Evolutionary conservation across 768 basidiomycete species (phyloP).

Genomic region (Auricularia sp.): DNA sequence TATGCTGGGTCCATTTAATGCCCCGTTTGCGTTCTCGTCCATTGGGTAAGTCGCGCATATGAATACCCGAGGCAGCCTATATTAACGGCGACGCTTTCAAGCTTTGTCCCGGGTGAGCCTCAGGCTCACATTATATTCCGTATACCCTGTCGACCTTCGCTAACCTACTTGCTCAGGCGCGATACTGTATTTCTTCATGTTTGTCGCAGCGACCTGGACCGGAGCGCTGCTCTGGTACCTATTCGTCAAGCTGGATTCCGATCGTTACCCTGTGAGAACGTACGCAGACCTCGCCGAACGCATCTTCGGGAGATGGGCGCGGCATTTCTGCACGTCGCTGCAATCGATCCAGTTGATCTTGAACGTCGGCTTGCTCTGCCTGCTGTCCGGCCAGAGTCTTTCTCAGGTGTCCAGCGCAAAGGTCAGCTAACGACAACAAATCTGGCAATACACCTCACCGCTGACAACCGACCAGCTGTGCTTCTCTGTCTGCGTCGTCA

Average conservation of each 20-base stretch:
- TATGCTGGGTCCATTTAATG: conserved; percentile 52
- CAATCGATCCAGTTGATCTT: conserved; percentile 51
- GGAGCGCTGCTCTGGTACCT: conserved; percentile 48
- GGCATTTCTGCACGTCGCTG: conserved; percentile 37
- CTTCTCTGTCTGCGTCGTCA: conserved; percentile 46
- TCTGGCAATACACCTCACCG: conserved; percentile 22
- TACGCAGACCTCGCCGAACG: conserved; percentile 51
- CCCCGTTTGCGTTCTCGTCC: conserved; percentile 42
- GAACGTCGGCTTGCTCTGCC: conserved; percentile 29
- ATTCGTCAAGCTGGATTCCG: conserved; percentile 47
- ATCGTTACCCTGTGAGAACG: conserved; percentile 41
- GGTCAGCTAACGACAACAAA: conserved; percentile 34
- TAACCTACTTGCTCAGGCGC: conserved; percentile 28
- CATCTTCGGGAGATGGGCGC: conserved; percentile 40
- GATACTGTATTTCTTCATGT: conserved; percentile 13
- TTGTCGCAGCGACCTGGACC: conserved; percentile 40
- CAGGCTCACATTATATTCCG: too few relatives aligned
- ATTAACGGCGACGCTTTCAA: too few relatives aligned
- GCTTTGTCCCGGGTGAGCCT: too few relatives aligned
- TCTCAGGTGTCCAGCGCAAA: conserved; percentile 35
- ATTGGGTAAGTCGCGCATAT: not conserved
- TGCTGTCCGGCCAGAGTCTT: not conserved
- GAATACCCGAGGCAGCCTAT: too few relatives aligned
- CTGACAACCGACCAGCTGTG: conserved; percentile 6
- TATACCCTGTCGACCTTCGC: not conserved